These are phyloP conservation scores for Metarhizium guizhouense DNA, from an alignment of 2,329 filamentous ascomycete genomes.

Conservation along the genomic window DNA sequence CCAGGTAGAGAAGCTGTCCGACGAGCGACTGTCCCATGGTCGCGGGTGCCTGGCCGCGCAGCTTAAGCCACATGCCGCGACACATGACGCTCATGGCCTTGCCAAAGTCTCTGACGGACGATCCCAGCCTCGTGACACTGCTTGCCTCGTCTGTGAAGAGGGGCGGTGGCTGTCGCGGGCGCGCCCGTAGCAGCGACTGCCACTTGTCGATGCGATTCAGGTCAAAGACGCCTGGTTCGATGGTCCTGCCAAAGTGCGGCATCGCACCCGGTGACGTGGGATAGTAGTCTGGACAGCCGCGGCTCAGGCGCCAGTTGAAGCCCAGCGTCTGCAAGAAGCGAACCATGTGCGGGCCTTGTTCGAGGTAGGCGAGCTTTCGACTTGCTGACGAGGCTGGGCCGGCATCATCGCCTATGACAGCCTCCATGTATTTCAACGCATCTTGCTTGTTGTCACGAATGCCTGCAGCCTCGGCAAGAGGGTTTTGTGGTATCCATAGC, in stretches of 20 bases:
- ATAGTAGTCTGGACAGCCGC: background rate
- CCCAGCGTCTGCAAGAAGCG: background rate
- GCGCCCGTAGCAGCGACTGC: background rate
- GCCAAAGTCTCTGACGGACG: background rate
- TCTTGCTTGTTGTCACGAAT: background rate
- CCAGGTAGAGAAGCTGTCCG: background rate
- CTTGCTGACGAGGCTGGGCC: background rate
- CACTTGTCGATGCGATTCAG: background rate
- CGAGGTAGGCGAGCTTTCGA: background rate
- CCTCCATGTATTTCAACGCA: background rate
- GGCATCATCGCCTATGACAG: background rate
- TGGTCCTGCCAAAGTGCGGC: background rate
- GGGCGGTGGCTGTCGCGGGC: background rate
- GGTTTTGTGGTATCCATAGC: background rate
- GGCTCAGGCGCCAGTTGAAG: background rate
- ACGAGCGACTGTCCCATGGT: background rate
- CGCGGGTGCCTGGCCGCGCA: background rate
- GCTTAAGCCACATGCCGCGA: background rate
- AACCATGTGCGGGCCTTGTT: background rate
- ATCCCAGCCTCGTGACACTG: background rate
- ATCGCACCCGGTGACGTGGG: background rate
- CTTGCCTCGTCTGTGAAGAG: background rate
- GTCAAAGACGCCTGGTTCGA: background rate
- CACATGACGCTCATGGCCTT: background rate
- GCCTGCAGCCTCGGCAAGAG: background rate